phyloP scores from a whole-genome alignment of 2,329 filamentous ascomycete species.

The Colletotrichum karsti region DNA sequence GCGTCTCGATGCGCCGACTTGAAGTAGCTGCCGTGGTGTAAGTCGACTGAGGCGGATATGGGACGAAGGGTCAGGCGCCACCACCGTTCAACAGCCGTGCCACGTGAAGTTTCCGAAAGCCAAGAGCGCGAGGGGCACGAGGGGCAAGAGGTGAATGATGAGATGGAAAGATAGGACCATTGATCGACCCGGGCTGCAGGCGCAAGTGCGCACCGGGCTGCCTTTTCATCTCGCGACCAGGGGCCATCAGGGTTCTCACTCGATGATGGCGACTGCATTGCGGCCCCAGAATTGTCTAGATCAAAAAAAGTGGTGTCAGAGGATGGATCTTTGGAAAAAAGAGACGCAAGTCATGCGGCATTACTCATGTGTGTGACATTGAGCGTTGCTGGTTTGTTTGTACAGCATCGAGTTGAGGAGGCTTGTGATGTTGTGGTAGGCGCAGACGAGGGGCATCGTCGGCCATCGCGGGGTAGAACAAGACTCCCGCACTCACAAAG shows the following conservation, averaged over 20 bases:
- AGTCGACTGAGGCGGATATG: background rate
- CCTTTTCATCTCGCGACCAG: constrained; percentile 18
- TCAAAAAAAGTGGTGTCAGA: constrained; percentile 8
- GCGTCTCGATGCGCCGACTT: background rate
- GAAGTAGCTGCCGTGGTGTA: background rate
- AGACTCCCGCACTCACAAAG: background rate
- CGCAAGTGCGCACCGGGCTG: constrained; percentile 12
- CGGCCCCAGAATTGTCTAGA: constrained; percentile 17
- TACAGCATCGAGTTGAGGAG: background rate
- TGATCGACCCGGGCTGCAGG: background rate
- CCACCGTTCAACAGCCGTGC: background rate
- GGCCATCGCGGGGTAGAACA: background rate
- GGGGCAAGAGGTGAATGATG: background rate
- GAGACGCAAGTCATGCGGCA: background rate
- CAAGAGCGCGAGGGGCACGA: too few relatives aligned
- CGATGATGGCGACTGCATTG: constrained; percentile 7
- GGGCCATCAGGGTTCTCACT: constrained; percentile 26
- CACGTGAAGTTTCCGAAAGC: background rate
- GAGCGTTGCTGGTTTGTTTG: background rate
- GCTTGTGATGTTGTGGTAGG: background rate
- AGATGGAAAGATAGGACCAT: background rate
- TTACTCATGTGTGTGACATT: constrained; percentile 4
- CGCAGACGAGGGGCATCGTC: background rate
- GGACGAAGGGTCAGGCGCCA: background rate
- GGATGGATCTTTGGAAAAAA: background rate